These are phyloP conservation scores for Saccharomycopsis sp. DNA, from an alignment of 805 yeast genomes.

Conservation along the genomic window DNA sequence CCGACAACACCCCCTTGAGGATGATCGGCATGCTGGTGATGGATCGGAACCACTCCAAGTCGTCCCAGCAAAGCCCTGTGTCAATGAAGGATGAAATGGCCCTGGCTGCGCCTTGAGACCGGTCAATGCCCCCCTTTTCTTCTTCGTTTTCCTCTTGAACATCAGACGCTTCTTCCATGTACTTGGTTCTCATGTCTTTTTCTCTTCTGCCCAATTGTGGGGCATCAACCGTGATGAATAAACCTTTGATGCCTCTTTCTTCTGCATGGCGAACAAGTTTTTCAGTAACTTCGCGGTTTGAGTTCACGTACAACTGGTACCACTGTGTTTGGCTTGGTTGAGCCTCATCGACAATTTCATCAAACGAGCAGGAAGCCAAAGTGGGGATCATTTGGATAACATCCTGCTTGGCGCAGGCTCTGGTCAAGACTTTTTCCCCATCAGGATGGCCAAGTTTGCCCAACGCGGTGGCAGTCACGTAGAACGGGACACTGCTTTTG, in stretches of 20 bases:
- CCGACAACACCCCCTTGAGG: slow-evolving; percentile 78
- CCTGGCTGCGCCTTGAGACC: slow-evolving; percentile 74
- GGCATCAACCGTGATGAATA: slow-evolving; percentile 87
- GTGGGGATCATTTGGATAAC: slow-evolving; percentile 90
- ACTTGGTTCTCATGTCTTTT: slow-evolving; percentile 67
- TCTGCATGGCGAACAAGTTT: slow-evolving; percentile 64
- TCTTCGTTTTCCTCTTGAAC: slow-evolving; percentile 45
- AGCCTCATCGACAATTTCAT: slow-evolving; percentile 76
- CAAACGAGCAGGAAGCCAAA: slow-evolving; percentile 78
- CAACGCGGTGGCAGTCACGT: slow-evolving; percentile 84
- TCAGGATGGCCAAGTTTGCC: slow-evolving; percentile 90
- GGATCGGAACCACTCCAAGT: slow-evolving; percentile 45
- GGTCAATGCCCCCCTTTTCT: slow-evolving; percentile 42
- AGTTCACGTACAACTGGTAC: slow-evolving; percentile 81
- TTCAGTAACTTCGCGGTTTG: slow-evolving; percentile 58
- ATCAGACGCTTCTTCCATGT: slow-evolving; percentile 36
- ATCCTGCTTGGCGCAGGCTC: slow-evolving; percentile 66
- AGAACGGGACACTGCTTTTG: slow-evolving; percentile 66
- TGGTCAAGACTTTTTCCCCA: slow-evolving; percentile 80
- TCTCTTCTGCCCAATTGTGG: slow-evolving; percentile 89
- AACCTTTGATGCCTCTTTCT: slow-evolving; percentile 64
- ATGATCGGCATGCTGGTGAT: slow-evolving; percentile 58
- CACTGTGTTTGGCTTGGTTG: slow-evolving; percentile 67
- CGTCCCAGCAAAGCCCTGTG: slow-evolving; percentile 56
- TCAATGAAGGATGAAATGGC: slow-evolving; percentile 84